Evolutionary conservation across 148 eudicot genomes (phyloP), one percentile per base, ranked within the genome.

Genomic region (Fagopyrum esculentum): DNA sequence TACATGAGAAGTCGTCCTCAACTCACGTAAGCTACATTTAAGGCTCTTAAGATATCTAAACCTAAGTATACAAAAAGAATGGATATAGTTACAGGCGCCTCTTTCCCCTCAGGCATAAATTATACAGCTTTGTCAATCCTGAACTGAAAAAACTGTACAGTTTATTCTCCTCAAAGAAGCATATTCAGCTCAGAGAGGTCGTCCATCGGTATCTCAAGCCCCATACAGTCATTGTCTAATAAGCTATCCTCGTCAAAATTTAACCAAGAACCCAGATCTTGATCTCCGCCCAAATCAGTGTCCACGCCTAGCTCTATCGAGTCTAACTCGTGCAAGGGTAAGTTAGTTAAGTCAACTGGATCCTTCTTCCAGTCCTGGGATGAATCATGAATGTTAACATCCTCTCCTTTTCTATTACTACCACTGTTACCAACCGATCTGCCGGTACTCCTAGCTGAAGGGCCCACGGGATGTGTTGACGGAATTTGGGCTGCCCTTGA

Each of bases 401-500:
- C 66, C 9, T 60, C 66, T 60, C 22, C 35, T 15, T 60, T 60
- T 26, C 66, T 60, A 48, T 48, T 48, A 48, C 51, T 48, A 48
- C 51, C 11, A 8, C 51, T 6, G 51, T 48, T 49, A 49, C 2
- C 40, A 35, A 35, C 40, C 3, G 77, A 48, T 13, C 80, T 82
- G 8, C 82, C 64, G 50, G 86, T 74, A 66, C 78, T 86, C 71
- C 77, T 77, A n/a, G 73, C 71, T 11, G 85, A 78, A 63, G 85
- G 84, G 68, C 81, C 80, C 11, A 83, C 84, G 4, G 92, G 84
- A 77, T 85, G 82, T 6, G 82, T 82, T 15, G 98, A 85, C 77
- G 86, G 84, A 74, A 2, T 35, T 35, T 91, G 93, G 61, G 85
- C 84, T 55, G 86, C 86, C 82, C 83, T 94, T 78, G 88, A 95